Conservation (phyloP, 2,329 filamentous ascomycete genomes). For the Diaporthe velutina region DNA sequence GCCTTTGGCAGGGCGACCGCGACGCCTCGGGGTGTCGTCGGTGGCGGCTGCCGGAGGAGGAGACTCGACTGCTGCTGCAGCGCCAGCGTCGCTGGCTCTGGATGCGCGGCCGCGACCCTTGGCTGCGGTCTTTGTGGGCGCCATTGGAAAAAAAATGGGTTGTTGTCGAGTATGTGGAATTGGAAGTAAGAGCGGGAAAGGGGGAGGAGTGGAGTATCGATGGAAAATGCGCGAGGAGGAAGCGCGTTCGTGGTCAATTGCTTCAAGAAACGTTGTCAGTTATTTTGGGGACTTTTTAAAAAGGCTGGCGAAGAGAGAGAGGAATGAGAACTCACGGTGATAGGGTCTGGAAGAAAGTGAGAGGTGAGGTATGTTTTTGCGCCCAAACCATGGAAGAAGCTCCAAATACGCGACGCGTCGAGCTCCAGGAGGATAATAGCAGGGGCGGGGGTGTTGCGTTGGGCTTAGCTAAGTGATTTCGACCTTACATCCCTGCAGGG, state of each 20-base stretch:
- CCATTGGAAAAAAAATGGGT: slow-evolving; percentile 24
- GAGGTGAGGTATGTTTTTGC: not conserved
- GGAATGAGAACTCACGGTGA: not conserved
- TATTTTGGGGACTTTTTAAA: not conserved
- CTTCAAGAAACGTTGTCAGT: not conserved
- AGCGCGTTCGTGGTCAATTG: slow-evolving; percentile 14
- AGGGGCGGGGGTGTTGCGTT: not conserved
- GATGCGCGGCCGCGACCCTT: slow-evolving; percentile 36
- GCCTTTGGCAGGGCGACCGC: slow-evolving; percentile 29
- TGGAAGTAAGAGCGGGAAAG: not conserved
- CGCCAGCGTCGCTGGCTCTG: slow-evolving; percentile 29
- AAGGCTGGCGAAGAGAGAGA: not conserved
- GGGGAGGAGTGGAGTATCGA: not conserved
- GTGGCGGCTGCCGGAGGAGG: not conserved
- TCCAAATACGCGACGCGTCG: slow-evolving; percentile 22
- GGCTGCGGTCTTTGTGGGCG: slow-evolving; percentile 34
- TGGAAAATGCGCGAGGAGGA: not conserved
- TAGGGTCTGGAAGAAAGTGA: not conserved
- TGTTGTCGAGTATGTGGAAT: not conserved
- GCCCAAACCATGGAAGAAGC: slow-evolving; percentile 13
- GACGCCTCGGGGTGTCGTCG: slow-evolving; percentile 19
- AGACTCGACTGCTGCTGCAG: not conserved
- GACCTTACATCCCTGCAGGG: not conserved
- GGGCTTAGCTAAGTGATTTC: not conserved
- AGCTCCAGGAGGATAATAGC: not conserved